These are phyloP conservation scores for Rutstroemia sp. DNA, from an alignment of 2,329 filamentous ascomycete genomes.

Conservation along the genomic window DNA sequence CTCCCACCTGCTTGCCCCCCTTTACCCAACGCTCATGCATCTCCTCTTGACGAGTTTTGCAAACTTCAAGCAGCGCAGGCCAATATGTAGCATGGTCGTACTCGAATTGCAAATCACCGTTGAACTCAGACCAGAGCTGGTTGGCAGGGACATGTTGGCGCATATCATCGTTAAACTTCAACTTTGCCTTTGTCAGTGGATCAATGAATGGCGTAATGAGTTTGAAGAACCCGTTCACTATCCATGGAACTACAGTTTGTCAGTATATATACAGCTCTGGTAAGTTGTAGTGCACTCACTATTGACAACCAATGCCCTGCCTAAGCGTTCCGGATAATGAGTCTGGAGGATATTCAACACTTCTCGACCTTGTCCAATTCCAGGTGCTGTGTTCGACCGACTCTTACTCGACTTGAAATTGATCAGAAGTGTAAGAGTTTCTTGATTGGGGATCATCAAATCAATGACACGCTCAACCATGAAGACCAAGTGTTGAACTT, in stretches of 20 bases:
- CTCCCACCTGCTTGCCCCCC: constrained; percentile 74
- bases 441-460: constrained; percentile 78
- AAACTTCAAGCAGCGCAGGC: constrained; percentile 72
- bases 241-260: constrained; percentile 64
- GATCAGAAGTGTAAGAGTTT: constrained; percentile 79
- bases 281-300: constrained; percentile 42
- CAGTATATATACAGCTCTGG: constrained; percentile 8
- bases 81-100: constrained; percentile 89
- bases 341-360: constrained; percentile 88
- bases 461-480: constrained; percentile 91
- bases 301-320: constrained; percentile 82
- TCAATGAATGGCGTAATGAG: constrained; percentile 95
- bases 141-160: constrained; percentile 69
- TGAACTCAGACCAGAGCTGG: constrained; percentile 71
- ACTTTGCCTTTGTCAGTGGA: constrained; percentile 84
- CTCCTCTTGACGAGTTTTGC: constrained; percentile 55
- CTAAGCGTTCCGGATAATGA: constrained; percentile 90
- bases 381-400: constrained; percentile 65
- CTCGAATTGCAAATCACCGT: constrained; percentile 77
- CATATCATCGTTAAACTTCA: constrained; percentile 96
- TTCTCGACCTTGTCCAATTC: constrained; percentile 68
- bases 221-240: constrained; percentile 92
- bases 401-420: constrained; percentile 80
- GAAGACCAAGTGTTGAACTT: constrained; percentile 90
- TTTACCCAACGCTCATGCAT: constrained; percentile 67